A percentile compares a stretch with the other conserved stretches of the same genome.
phyloP scores from a whole-genome alignment of 2,329 filamentous ascomycete genomes.

The Paraphoma sp. region DNA sequence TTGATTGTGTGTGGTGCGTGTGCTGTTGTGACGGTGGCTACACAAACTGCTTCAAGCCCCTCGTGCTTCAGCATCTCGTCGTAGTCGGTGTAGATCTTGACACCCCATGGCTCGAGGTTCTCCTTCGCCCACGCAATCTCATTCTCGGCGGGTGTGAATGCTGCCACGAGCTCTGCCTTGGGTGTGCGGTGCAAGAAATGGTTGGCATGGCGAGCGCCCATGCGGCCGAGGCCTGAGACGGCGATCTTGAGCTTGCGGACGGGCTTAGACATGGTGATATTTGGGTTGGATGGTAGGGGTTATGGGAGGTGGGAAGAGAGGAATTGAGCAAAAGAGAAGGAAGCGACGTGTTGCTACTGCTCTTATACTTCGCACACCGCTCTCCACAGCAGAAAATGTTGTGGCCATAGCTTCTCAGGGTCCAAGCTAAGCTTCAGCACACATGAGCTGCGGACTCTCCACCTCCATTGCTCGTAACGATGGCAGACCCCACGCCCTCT shows the following conservation, averaged over 20 bases:
- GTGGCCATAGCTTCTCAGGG: slow-evolving; percentile 30
- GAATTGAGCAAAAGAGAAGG: not conserved
- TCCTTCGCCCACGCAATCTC: slow-evolving; percentile 57
- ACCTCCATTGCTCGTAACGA: not conserved
- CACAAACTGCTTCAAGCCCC: slow-evolving; percentile 62
- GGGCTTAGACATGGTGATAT: slow-evolving; percentile 36
- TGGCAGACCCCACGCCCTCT: not conserved
- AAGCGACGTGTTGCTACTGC: not conserved
- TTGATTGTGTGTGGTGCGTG: slow-evolving; percentile 65
- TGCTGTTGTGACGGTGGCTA: slow-evolving; percentile 62
- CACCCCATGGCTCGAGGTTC: slow-evolving; percentile 59
- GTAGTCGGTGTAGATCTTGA: slow-evolving; percentile 61
- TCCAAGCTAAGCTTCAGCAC: slow-evolving; percentile 5
- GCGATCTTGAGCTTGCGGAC: slow-evolving; percentile 53
- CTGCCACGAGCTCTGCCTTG: slow-evolving; percentile 56
- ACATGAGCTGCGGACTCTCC: not conserved
- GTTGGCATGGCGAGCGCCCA: slow-evolving; percentile 58
- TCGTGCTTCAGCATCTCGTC: slow-evolving; percentile 64
- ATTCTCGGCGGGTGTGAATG: slow-evolving; percentile 52
- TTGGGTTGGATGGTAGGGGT: slow-evolving; percentile 2
- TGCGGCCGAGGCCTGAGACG: slow-evolving; percentile 57
- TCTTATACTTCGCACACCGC: slow-evolving; percentile 3
- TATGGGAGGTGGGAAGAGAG: slow-evolving; percentile 1
- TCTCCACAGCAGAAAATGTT: slow-evolving; percentile 7
- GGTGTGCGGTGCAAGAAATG: slow-evolving; percentile 56